Conservation (phyloP, 169 alveolate genomes). For the Cryptosporidium ubiquitum region DNA sequence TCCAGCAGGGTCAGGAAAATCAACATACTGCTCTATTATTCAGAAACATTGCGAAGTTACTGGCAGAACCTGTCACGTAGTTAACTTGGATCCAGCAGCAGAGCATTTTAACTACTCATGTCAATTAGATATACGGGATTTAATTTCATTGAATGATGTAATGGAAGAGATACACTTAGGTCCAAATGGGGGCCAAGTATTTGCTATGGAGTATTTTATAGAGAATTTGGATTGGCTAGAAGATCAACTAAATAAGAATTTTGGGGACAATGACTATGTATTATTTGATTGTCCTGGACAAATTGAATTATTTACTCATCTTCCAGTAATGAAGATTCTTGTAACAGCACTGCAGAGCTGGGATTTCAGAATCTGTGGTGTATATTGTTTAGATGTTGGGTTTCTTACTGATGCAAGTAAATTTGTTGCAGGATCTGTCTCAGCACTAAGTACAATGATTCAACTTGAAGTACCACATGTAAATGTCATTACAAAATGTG, state of each 20-base stretch:
- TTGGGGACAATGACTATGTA: conserved; percentile 93
- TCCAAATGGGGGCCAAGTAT: conserved; percentile 96
- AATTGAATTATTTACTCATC: conserved; percentile 95
- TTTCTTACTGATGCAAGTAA: conserved; percentile 93
- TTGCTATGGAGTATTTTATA: conserved; percentile 93
- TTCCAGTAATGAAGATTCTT: conserved; percentile 92
- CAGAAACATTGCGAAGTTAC: conserved; percentile 90
- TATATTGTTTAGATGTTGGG: conserved; percentile 93
- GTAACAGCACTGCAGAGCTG: conserved; percentile 84
- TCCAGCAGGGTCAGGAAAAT: conserved; percentile 99
- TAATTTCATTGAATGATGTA: conserved; percentile 92
- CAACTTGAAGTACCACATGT: conserved; percentile 94
- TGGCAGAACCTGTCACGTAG: conserved; percentile 89
- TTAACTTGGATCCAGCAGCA: conserved; percentile 98
- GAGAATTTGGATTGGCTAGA: conserved; percentile 93
- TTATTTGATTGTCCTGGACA: conserved; percentile 98
- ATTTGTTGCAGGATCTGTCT: conserved; percentile 92
- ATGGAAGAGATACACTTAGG: conserved; percentile 94
- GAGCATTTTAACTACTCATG: conserved; percentile 89
- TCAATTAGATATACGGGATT: conserved; percentile 94
- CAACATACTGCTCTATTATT: conserved; percentile 93
- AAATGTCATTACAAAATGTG: conserved; percentile 95
- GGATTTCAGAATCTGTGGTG: conserved; percentile 92
- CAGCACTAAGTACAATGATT: conserved; percentile 95
- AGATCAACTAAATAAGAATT: conserved; percentile 90